A percentile compares a stretch with the other conserved stretches of the same genome.
Evolutionary conservation across 495 filamentous ascomycete species (phyloP).

Genomic region (Tuber umbilicatum): DNA sequence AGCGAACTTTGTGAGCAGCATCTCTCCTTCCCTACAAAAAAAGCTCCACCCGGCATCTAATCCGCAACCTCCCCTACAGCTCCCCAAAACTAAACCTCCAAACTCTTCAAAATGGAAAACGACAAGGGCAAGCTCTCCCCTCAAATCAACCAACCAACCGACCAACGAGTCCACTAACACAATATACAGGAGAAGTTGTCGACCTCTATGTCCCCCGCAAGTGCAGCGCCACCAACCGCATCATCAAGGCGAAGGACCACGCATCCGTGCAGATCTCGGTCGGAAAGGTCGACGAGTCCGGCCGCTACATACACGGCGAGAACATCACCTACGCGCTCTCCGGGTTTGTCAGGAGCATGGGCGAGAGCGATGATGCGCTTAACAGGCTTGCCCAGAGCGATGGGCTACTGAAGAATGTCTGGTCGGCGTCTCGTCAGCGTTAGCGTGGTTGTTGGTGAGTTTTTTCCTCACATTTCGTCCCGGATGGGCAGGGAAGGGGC

Average conservation of each 20-base stretch:
- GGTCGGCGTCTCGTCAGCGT: slow-evolving; percentile 55
- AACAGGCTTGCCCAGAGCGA: slow-evolving; percentile 94
- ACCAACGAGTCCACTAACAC: slow-evolving; percentile 16
- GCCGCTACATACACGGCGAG: slow-evolving; percentile 83
- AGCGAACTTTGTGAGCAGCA: not conserved
- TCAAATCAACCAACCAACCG: not conserved
- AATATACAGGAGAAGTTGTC: slow-evolving; percentile 70
- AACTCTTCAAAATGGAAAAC: slow-evolving; percentile 76
- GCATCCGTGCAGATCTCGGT: slow-evolving; percentile 85
- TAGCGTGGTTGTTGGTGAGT: slow-evolving; percentile 26
- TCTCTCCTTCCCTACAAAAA: not conserved
- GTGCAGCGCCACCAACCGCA: slow-evolving; percentile 89
- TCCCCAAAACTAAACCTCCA: slow-evolving; percentile 35
- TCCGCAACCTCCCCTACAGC: slow-evolving; percentile 2
- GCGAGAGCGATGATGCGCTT: slow-evolving; percentile 92
- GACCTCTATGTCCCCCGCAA: slow-evolving; percentile 99
- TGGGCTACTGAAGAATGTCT: slow-evolving; percentile 92
- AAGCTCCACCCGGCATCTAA: slow-evolving; percentile 6
- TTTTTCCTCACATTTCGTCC: not conserved
- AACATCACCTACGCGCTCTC: slow-evolving; percentile 95
- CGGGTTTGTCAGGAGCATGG: slow-evolving; percentile 95
- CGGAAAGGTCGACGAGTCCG: slow-evolving; percentile 95
- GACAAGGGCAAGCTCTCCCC: slow-evolving; percentile 55
- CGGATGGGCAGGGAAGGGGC: not conserved
- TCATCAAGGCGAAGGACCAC: slow-evolving; percentile 99